These are phyloP conservation scores for Venturia asperata DNA, from an alignment of 2,329 filamentous ascomycete genomes.

Conservation along the genomic window DNA sequence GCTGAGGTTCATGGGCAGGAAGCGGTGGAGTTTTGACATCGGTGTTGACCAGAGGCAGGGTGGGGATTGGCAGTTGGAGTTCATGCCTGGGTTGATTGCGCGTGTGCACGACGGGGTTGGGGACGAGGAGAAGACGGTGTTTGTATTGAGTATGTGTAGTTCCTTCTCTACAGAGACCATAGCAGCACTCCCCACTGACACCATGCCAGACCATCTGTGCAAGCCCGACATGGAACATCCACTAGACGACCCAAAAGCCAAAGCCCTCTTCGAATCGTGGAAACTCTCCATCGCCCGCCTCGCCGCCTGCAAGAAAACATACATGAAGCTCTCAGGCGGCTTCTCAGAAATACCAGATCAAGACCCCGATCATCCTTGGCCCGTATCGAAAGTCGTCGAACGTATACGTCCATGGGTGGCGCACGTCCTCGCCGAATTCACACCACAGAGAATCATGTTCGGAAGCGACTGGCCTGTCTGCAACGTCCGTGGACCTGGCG, in stretches of 20 bases:
- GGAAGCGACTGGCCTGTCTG: constrained; percentile 93
- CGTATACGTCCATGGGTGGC: constrained; percentile 64
- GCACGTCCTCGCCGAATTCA: constrained; percentile 62
- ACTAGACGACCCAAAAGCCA: constrained; percentile 30
- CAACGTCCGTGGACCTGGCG: constrained; percentile 55
- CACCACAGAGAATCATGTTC: constrained; percentile 71
- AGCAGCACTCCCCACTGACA: constrained; percentile 21
- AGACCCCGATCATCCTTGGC: constrained; percentile 34
- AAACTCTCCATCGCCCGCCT: constrained; percentile 60
- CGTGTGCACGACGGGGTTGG: constrained; percentile 44
- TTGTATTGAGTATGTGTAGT: constrained; percentile 60
- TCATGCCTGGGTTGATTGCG: constrained; percentile 31
- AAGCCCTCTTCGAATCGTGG: constrained; percentile 61
- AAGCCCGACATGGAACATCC: constrained; percentile 69
- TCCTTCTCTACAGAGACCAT: constrained; percentile 22
- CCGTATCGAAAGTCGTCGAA: constrained; percentile 52
- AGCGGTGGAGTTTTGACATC: constrained; percentile 68
- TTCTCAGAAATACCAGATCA: constrained; percentile 68
- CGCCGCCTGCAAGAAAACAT: constrained; percentile 57
- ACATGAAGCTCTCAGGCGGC: constrained; percentile 84
- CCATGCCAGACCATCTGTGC: constrained; percentile 68
- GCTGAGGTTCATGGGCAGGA: constrained; percentile 57
- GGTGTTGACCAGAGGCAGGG: constrained; percentile 75
- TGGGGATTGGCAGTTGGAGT: constrained; percentile 54
- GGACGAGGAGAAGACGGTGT: constrained; percentile 54